Conservation (phyloP, 1,284 basidiomycete species). For the Ceratobasidium sp. region DNA sequence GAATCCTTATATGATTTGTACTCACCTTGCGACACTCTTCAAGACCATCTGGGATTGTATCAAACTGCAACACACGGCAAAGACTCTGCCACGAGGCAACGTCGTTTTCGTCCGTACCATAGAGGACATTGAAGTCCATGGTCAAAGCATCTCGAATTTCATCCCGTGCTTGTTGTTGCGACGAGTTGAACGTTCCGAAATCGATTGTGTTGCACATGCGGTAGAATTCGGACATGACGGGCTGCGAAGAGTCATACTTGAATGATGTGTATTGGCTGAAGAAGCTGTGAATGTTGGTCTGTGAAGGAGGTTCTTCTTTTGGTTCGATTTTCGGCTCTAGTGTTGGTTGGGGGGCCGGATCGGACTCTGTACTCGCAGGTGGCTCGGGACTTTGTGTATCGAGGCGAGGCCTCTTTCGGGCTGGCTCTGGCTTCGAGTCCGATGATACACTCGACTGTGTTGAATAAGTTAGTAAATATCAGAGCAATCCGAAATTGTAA, state of each 20-base stretch:
- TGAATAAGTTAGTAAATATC: background rate
- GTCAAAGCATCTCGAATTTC: background rate
- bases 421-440: background rate
- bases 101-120: slow-evolving; percentile 25
- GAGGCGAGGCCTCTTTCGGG: background rate
- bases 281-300: background rate
- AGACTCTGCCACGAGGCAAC: slow-evolving; percentile 17
- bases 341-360: background rate
- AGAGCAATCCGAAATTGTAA: background rate
- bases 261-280: background rate
- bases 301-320: background rate
- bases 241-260: background rate
- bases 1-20: too few relatives aligned
- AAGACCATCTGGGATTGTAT: background rate
- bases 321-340: background rate
- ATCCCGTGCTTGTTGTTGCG: background rate
- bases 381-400: background rate
- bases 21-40: slow-evolving; percentile 4
- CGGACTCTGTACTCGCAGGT: background rate
- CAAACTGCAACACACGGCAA: background rate
- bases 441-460: background rate
- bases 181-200: too few relatives aligned
- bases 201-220: too few relatives aligned
- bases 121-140: slow-evolving; percentile 13
- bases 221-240: background rate